Evolutionary conservation across 352 stramenopile genomes (phyloP), one percentile per base, ranked within the genome.

Genomic region (Globisporangium heterothallicum): DNA sequence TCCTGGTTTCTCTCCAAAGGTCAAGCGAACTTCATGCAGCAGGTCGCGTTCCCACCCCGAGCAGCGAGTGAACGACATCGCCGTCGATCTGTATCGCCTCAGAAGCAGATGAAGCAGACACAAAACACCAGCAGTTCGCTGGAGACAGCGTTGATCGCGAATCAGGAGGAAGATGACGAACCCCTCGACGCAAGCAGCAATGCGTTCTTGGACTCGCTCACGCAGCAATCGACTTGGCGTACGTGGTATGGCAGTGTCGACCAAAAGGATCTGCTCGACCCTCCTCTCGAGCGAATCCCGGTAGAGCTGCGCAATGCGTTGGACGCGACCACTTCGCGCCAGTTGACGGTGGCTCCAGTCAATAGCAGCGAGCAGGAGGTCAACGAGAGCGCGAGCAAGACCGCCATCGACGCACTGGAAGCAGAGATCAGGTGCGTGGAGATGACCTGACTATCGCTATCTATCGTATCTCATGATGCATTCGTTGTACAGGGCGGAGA

Each of bases 191-290:
- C 42, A 6, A 35, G 9, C 26, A 30, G 26, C 27, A 84, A 78
- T 18, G 27, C 58, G 3, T 88, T 88, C 46, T 44, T 88, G 1
- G 63, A 78, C 35, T 69, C 64, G 9, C 64, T 88, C 7, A 48
- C 67, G 30, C 52, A 59, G 19, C 63, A 74, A 12, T 72, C 73
- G 3, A 63, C 61, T 13, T 89, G 75, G 75, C 66, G 78, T 24
- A 70, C 73, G n/a, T 86, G 75, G 75, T 88, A 80, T 58, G 68
- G 59, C 18, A 65, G 61, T 6, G 56, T 74, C 21, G 63, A 84
- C 24, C 29, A 64, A 10, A 38, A 63, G 34, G 59, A 75, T 46
- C 45, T 84, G 8, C 44, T 89, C 24, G 78, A 89, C 38, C 73
- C 75, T n/a, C 70, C 74, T 8, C 57, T 86, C 3, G 29, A 56